Base-by-base conservation (phyloP, 75 land plant genomes). In the Azolla pinnata region DNA sequence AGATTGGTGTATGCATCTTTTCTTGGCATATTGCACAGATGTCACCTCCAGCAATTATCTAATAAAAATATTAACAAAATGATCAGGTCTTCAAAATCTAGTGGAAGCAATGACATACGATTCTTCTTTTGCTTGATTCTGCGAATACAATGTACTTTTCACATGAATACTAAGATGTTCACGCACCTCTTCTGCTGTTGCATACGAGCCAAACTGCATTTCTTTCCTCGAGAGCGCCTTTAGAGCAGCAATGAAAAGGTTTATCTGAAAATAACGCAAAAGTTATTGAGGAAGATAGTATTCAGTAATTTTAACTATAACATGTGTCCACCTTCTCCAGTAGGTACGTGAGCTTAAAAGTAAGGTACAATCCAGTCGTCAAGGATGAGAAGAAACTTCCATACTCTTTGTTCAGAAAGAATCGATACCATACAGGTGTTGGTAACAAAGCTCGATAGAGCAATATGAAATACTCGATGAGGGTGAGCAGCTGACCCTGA, bases 21-120 rank as follows among this genome's bases (percentile, higher is more conserved):
- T 89, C 99, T 66, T 95, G 99, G 57, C 99, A 95, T 5, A 95
- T 95, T 50, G 99, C 96, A 77, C 99, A 95, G 62, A 95, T 49
- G 65, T 95, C 96, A 17, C 99, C 95, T 47, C 89, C 89, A 53
- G 86, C 88, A 63, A 67, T 66, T n/a, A 88, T 89, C 95, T 88
- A n/a, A n/a, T n/a, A n/a, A n/a, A n/a, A n/a, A n/a, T n/a, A n/a
- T n/a, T n/a, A n/a, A n/a, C n/a, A n/a, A n/a, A n/a, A n/a, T n/a
- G n/a, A n/a, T n/a, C n/a, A n/a, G n/a, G n/a, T n/a, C n/a, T n/a
- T n/a, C n/a, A n/a, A n/a, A n/a, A n/a, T n/a, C n/a, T n/a, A n/a
- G n/a, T n/a, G n/a, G n/a, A n/a, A n/a, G n/a, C n/a, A n/a, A n/a
- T n/a, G n/a, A n/a, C n/a, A n/a, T n/a, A n/a, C n/a, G n/a, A n/a